phyloP scores from a whole-genome alignment of 2,329 filamentous ascomycete species.

The Anthostomella pinea region DNA sequence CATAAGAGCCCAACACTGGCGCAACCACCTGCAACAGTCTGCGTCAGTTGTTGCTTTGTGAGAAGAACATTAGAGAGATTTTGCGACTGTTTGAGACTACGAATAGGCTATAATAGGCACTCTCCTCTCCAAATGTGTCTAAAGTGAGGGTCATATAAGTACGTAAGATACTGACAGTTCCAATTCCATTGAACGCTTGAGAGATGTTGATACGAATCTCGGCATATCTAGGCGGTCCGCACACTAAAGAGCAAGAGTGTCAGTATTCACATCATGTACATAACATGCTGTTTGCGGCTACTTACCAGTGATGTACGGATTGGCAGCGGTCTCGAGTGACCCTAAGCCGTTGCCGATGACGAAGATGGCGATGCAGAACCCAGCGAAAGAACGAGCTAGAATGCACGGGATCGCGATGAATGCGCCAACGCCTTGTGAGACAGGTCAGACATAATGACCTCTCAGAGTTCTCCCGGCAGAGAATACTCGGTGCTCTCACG shows the following conservation, averaged over 20 bases:
- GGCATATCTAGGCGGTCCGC: conserved; percentile 67
- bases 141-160: no score
- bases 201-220: conserved; percentile 72
- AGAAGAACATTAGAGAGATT: no score
- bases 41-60: no score
- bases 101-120: no score
- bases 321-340: conserved; percentile 74
- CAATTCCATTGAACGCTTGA: conserved; percentile 75
- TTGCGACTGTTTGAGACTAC: no score
- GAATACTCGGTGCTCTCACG: conserved; percentile 1
- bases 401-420: conserved; percentile 55
- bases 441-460: conserved; percentile 9
- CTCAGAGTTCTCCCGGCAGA: not conserved
- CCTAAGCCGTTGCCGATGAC: conserved; percentile 71
- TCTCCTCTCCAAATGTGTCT: no score
- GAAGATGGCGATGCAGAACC: conserved; percentile 71
- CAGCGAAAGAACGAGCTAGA: conserved; percentile 64
- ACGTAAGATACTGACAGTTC: no score
- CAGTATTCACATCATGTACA: not conserved
- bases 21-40: no score
- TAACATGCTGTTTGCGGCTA: not conserved
- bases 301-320: conserved; percentile 65
- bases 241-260: conserved; percentile 36
- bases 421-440: conserved; percentile 48
- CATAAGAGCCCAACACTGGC: conserved; percentile 68